Evolutionary conservation across 257 asterid species (phyloP), one percentile per base, ranked within the genome.

Genomic region (Voacanga thouarsii): DNA sequence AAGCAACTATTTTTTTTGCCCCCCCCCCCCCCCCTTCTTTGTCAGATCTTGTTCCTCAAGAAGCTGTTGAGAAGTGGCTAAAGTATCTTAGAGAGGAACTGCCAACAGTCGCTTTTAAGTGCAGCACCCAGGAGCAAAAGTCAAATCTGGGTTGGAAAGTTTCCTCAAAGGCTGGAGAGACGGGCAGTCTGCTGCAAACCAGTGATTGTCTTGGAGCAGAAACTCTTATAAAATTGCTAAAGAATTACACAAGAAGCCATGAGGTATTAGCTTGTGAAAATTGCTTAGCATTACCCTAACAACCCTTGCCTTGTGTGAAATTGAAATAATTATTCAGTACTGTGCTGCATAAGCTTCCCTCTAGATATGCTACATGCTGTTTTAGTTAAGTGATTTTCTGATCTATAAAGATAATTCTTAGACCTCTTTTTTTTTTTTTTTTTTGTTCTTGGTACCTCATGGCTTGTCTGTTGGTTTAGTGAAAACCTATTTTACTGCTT

Each of bases 141-240:
- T 84, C 96, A 57, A 92, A 96, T 81, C 90, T 96, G 79, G 97
- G 98, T 16, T 93, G 99, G 99, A 95, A 95, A 87, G 89, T 96
- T 82, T 86, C 89, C 75, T 85, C 87, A 24, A 92, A 86, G 83
- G 83, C 77, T 39, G 80, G 82, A 37, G 92, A 94, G 83, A 18
- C 87, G 1, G 76, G 73, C 80, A 84, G 66, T 79, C 79, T 80
- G 77, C 86, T 89, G 78, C 97, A 92, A 89, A 93, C 97, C 23
- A 96, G 98, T 19, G 99, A 93, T 82, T 93, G 99, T 77, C 93
- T 93, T 67, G 98, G 99, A 43, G 97, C 97, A 74, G 97, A 92
- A 80, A 89, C 96, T 49, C 92, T 95, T 45, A 83, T 92, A 55
- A 93, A 91, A 80, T 83, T 92, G 86, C 88, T 96, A 67, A 93